Evolutionary conservation across 148 eudicot species (phyloP).

Genomic region (Arctostaphylos glauca): DNA sequence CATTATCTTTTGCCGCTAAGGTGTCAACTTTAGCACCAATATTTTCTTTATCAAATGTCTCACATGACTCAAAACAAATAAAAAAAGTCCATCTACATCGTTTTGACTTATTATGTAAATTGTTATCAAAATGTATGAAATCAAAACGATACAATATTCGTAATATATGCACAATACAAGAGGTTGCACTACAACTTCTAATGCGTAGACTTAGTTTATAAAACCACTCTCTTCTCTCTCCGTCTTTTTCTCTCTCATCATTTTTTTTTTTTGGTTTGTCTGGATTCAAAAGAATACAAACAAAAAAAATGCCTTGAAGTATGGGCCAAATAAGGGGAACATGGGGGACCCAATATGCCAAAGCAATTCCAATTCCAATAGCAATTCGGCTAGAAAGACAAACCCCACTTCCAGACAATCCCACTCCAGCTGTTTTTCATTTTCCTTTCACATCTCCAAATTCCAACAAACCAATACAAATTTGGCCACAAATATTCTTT

Average conservation of each 20-base stretch:
- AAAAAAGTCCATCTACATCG: no score
- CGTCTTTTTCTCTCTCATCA: background rate
- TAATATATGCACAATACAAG: no score
- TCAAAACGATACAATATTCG: no score
- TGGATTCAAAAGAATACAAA: conserved; percentile 8
- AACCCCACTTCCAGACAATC: conserved; percentile 4
- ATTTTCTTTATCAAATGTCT: no score
- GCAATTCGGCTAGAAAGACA: background rate
- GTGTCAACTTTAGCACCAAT: no score
- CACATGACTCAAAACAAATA: no score
- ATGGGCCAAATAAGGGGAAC: conserved; percentile 13
- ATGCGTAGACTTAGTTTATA: no score
- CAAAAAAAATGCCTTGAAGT: conserved; percentile 10
- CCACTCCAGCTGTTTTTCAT: conserved; percentile 20
- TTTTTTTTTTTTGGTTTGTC: background rate
- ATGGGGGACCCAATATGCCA: conserved; percentile 7
- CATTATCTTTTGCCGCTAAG: no score
- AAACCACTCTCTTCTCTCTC: no score
- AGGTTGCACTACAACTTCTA: no score
- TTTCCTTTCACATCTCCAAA: conserved; percentile 8
- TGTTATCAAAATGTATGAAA: no score
- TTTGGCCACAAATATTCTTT: background rate
- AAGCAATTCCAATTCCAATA: conserved; percentile 3
- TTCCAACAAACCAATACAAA: background rate
- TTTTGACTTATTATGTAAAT: no score